phyloP scores from a whole-genome alignment of 2,329 filamentous ascomycete species.

The Diplocarpon mali region DNA sequence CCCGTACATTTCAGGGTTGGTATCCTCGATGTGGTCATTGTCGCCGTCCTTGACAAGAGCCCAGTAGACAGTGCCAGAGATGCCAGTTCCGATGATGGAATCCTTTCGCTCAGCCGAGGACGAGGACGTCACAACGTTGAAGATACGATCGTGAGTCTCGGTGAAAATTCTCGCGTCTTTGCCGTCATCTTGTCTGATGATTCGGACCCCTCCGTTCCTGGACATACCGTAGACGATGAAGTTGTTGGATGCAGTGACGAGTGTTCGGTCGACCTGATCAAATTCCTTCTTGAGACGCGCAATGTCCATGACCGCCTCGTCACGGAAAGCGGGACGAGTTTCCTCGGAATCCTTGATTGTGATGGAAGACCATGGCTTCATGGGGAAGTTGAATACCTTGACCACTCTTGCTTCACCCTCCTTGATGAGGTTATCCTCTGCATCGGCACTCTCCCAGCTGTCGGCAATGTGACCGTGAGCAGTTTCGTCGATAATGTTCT shows the following conservation, averaged over 20 bases:
- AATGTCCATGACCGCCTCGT: constrained; percentile 81
- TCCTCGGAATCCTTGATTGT: constrained; percentile 51
- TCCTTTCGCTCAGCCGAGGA: constrained; percentile 56
- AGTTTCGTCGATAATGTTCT: constrained; percentile 46
- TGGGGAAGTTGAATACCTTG: constrained; percentile 87
- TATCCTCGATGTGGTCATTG: constrained; percentile 68
- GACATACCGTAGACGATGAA: constrained; percentile 94
- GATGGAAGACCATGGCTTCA: constrained; percentile 93
- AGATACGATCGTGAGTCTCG: constrained; percentile 83
- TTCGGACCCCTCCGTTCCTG: constrained; percentile 82
- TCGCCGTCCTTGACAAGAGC: constrained; percentile 65
- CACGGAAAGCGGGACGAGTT: constrained; percentile 53
- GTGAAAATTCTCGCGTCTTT: constrained; percentile 87
- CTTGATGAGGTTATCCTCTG: constrained; percentile 54
- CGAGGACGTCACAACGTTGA: constrained; percentile 79
- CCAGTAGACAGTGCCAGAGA: constrained; percentile 97
- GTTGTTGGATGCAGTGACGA: constrained; percentile 78
- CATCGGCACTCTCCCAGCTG: constrained; percentile 82
- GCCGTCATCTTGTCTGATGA: constrained; percentile 91
- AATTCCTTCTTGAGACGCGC: constrained; percentile 95
- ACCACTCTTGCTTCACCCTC: constrained; percentile 60
- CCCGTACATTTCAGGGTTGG: constrained; percentile 71
- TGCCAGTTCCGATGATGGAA: constrained; percentile 80
- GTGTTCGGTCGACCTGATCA: constrained; percentile 88
- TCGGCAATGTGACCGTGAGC: constrained; percentile 54